phyloP scores from a whole-genome alignment of 169 alveolate genomes.

The Cryptosporidium sp. region DNA sequence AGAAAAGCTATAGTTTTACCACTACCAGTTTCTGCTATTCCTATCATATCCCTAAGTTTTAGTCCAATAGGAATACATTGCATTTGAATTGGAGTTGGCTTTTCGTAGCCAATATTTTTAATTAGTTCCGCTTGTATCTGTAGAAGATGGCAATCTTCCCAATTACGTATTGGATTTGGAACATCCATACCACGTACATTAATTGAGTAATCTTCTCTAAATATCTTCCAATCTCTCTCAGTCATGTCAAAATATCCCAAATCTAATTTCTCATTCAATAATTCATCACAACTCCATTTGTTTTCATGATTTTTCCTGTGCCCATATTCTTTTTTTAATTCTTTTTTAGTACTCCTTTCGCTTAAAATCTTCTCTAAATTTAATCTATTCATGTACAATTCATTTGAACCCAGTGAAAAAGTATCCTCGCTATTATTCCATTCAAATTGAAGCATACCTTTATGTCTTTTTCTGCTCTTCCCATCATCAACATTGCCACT shows the following conservation, averaged over 20 bases:
- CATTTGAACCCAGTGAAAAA: conserved; percentile 86
- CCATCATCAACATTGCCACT: background rate
- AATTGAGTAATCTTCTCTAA: conserved; percentile 94
- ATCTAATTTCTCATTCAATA: background rate
- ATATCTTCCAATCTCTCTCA: conserved; percentile 96
- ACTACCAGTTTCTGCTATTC: conserved; percentile 98
- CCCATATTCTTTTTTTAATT: conserved; percentile 39
- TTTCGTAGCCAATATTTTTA: conserved; percentile 79
- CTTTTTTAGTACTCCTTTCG: conserved; percentile 40
- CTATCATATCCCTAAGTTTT: conserved; percentile 94
- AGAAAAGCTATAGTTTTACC: conserved; percentile 97
- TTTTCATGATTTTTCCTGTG: conserved; percentile 57
- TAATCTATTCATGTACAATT: conserved; percentile 88
- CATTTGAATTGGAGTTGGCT: conserved; percentile 98
- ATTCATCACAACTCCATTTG: conserved; percentile 85
- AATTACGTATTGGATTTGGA: conserved; percentile 93
- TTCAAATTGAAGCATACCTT: conserved; percentile 86
- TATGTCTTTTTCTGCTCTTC: conserved; percentile 37
- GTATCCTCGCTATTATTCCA: conserved; percentile 92
- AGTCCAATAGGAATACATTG: conserved; percentile 95
- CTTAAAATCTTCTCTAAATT: conserved; percentile 77
- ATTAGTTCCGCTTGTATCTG: conserved; percentile 83
- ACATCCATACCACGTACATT: conserved; percentile 90
- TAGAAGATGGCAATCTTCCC: conserved; percentile 88
- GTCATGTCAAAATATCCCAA: conserved; percentile 82